These are phyloP conservation scores for Raffaelea deltoideospora DNA, from an alignment of 2,329 filamentous ascomycete species.

Conservation along the genomic window DNA sequence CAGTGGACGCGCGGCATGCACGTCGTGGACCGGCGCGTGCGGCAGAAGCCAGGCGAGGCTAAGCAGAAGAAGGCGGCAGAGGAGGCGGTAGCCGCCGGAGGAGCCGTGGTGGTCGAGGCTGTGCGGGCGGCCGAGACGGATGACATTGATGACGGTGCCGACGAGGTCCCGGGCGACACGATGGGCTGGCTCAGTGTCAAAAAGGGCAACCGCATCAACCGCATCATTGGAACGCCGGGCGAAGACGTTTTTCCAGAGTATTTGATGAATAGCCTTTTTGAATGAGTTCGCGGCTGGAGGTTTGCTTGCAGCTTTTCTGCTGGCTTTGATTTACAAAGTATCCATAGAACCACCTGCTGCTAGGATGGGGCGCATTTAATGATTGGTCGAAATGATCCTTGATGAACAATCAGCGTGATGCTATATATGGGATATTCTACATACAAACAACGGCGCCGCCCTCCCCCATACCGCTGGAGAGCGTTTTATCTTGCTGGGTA, in stretches of 20 bases:
- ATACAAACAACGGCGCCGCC: too few species aligned
- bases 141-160: constrained; percentile 16
- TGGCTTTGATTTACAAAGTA: too few species aligned
- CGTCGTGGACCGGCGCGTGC: constrained; percentile 57
- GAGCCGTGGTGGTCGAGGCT: constrained; percentile 14
- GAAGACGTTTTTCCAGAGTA: constrained; percentile 49
- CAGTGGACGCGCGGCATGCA: constrained; percentile 95
- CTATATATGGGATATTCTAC: too few species aligned
- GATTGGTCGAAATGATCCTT: too few species aligned
- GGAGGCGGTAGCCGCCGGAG: background rate
- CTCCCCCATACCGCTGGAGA: too few species aligned
- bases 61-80: too few species aligned
- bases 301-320: too few species aligned
- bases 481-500: background rate
- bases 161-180: constrained; percentile 53
- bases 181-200: constrained; percentile 58
- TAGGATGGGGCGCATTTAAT: too few species aligned
- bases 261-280: constrained; percentile 53
- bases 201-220: constrained; percentile 66
- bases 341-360: too few species aligned
- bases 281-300: background rate
- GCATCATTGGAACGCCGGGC: constrained; percentile 57
- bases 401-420: too few species aligned
- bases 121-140: constrained; percentile 17
- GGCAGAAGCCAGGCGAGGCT: constrained; percentile 34